phyloP scores from a whole-genome alignment of 176 grass and related monocot genomes.

The Avena insularis region DNA sequence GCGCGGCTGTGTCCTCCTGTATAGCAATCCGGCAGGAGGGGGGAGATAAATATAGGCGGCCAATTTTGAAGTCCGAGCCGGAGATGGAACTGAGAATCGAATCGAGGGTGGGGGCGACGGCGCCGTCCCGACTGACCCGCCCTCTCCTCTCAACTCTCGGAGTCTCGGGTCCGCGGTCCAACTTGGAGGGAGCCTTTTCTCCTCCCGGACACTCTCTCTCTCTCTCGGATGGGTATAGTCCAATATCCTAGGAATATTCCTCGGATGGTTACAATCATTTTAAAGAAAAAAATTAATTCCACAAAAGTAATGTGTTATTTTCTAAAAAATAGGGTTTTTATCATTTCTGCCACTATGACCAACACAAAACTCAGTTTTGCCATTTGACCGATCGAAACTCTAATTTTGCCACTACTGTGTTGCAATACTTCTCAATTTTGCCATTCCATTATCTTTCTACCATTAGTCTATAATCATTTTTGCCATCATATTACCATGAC shows the following conservation, averaged over 20 bases:
- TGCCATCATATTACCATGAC: too few species aligned
- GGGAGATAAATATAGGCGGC: neutral
- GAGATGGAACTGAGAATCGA: neutral
- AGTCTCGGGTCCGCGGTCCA: neutral
- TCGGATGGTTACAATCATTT: neutral
- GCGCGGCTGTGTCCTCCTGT: neutral
- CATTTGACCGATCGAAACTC: too few species aligned
- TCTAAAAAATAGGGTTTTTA: too few species aligned
- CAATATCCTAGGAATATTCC: neutral
- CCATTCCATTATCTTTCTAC: too few species aligned
- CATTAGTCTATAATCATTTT: too few species aligned
- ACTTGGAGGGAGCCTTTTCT: neutral
- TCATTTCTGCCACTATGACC: too few species aligned
- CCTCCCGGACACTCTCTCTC: neutral
- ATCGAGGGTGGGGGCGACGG: neutral
- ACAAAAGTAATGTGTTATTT: neutral
- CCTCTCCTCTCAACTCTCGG: too few species aligned
- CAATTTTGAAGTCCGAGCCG: too few species aligned
- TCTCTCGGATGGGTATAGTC: neutral
- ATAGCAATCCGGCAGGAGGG: neutral
- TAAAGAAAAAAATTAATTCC: neutral
- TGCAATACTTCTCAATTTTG: too few species aligned
- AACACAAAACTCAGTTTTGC: too few species aligned
- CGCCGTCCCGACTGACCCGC: neutral
- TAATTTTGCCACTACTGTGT: too few species aligned